Percentiles rank a stretch among this genome's conserved stretches.
Conservation (phyloP, 495 filamentous ascomycete genomes). For the Sordaria brevicollis region DNA sequence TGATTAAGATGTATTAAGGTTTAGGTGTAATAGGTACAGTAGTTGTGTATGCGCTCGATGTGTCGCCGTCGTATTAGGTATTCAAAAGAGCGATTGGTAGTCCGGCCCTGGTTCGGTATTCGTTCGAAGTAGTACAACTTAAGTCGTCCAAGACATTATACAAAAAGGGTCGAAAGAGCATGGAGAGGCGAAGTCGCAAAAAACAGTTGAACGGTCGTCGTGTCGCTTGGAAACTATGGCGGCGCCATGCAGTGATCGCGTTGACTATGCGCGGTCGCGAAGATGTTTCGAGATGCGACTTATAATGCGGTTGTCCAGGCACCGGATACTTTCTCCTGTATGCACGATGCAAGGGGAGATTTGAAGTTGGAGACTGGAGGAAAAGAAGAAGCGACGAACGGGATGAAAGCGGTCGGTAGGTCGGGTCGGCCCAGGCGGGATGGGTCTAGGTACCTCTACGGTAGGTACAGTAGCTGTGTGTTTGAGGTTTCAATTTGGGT, state of each 20-base stretch:
- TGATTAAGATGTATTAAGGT: not conserved
- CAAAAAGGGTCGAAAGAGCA: constrained; percentile 1
- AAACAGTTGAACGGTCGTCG: not conserved
- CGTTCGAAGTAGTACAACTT: constrained; percentile 1
- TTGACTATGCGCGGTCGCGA: not conserved
- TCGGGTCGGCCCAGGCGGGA: not conserved
- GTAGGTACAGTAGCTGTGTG: not conserved
- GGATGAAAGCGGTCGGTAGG: not conserved
- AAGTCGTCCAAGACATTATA: constrained; percentile 14
- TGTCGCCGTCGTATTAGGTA: not conserved
- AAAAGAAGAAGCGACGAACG: not conserved
- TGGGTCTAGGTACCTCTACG: not conserved
- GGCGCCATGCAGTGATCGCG: not conserved
- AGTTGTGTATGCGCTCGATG: not conserved
- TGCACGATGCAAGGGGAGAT: not conserved
- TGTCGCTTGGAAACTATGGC: not conserved
- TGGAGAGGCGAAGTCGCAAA: not conserved
- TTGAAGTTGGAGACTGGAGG: not conserved
- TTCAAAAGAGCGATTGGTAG: not conserved
- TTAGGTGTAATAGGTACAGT: not conserved
- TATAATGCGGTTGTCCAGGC: not conserved
- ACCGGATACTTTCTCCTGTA: not conserved
- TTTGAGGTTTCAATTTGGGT: not conserved
- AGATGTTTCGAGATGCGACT: not conserved
- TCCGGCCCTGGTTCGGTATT: not conserved